Evolutionary conservation across 345 rosid species (phyloP).

Genomic region (Populus deltoides): DNA sequence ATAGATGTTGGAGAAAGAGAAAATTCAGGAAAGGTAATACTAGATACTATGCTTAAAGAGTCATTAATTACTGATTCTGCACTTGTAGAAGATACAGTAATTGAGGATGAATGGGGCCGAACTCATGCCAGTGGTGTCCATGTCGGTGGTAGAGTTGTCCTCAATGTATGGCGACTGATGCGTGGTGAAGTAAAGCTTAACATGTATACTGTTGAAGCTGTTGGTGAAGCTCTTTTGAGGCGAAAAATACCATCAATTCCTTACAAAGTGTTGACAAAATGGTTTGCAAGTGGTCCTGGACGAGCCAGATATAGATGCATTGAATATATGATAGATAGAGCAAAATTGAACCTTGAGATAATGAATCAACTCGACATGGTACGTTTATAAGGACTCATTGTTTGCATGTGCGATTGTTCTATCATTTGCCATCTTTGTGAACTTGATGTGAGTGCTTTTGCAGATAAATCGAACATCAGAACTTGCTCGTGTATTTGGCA

Average conservation of each 20-base stretch:
- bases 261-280: slow-evolving; percentile 52
- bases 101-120: slow-evolving; percentile 96
- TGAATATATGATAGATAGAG: slow-evolving; percentile 65
- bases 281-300: slow-evolving; percentile 80
- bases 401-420: background rate
- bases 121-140: slow-evolving; percentile 98
- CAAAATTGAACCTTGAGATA: slow-evolving; percentile 75
- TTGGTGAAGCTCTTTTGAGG: slow-evolving; percentile 79
- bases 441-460: slow-evolving; percentile 23
- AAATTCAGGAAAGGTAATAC: slow-evolving; percentile 31
- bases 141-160: slow-evolving; percentile 91
- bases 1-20: slow-evolving; percentile 26
- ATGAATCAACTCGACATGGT: slow-evolving; percentile 91
- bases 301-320: slow-evolving; percentile 79
- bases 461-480: slow-evolving; percentile 97
- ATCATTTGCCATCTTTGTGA: background rate
- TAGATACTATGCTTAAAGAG: slow-evolving; percentile 36
- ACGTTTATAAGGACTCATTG: background rate
- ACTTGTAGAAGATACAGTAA: slow-evolving; percentile 48
- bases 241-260: slow-evolving; percentile 73
- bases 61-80: slow-evolving; percentile 41
- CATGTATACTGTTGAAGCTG: slow-evolving; percentile 80
- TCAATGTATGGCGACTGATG: slow-evolving; percentile 85
- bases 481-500: slow-evolving; percentile 97
- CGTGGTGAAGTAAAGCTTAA: slow-evolving; percentile 85